Evolutionary conservation across 2,329 filamentous ascomycete species (phyloP), one percentile per base, ranked within the genome.

Genomic region (Cadophora malorum): DNA sequence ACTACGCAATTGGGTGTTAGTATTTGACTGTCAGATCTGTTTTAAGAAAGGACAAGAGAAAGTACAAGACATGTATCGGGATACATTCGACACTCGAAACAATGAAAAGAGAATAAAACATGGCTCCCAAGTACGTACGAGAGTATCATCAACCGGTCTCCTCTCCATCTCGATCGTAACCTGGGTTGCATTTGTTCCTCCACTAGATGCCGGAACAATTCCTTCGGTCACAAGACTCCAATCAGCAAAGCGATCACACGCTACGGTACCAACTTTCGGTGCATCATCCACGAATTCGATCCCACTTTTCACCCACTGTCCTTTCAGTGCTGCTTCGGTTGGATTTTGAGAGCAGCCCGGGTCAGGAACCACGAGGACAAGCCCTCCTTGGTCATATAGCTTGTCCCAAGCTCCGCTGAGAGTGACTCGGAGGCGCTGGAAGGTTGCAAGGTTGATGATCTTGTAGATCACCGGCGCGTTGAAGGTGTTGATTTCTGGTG

Each of bases 191-290:
- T 49, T 21, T 8, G 19, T 19, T 49, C 7, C 19, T 21, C 45
- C 45, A 8, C n/a, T 19, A 49, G 45, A 21, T 8, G n/a, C 45
- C n/a, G 45, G 45, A 21, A 49, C 45, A 21, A 49, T 49, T 19
- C 45, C 45, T 49, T 49, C 45, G 6, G 45, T 49, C n/a, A 49
- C 45, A 49, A 49, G 45, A 49, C 45, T 49, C 45, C 45, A 49
- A 49, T 49, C 45, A 3, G 45, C 45, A 9, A 9, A 49, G 4
- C 45, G 45, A 49, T 49, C 45, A 49, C 45, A 49, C 8, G 45
- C 45, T 49, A 49, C 45, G 6, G 45, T 21, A 49, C 45, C 45
- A 49, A 49, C 45, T 21, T 49, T 49, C 7, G 45, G 45, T 7
- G 45, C 45, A 49, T 49, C 45, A 19, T 49, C 45, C 45, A 49